phyloP scores from a whole-genome alignment of 768 basidiomycete species.

The Hygrocybe punicea region DNA sequence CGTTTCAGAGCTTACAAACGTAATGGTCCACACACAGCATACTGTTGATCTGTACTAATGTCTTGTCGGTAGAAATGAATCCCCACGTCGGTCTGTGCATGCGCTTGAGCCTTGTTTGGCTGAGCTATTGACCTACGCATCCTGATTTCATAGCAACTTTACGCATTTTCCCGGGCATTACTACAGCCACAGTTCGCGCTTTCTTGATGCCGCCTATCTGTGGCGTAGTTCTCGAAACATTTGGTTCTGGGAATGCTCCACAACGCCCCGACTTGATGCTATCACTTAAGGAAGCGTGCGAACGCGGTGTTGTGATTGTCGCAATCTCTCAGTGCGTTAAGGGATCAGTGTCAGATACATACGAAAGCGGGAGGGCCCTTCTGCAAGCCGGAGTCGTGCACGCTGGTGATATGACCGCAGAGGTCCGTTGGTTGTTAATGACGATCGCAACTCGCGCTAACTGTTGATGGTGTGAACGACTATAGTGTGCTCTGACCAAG shows the following conservation, averaged over 20 bases:
- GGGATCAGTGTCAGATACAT: conserved; percentile 81
- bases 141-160: conserved; percentile 55
- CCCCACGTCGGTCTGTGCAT: conserved; percentile 68
- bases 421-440: conserved; percentile 39
- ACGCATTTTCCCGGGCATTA: conserved; percentile 86
- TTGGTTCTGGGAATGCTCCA: conserved; percentile 91
- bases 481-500: conserved; percentile 84
- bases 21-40: conserved; percentile 22
- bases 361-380: conserved; percentile 73
- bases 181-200: conserved; percentile 64
- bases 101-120: neutral
- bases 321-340: conserved; percentile 89
- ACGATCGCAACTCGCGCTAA: neutral
- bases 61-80: conserved; percentile 56
- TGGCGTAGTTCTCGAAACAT: conserved; percentile 87
- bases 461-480: neutral
- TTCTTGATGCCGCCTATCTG: conserved; percentile 72
- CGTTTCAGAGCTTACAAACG: conserved; percentile 82
- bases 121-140: conserved; percentile 8
- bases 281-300: conserved; percentile 77
- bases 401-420: conserved; percentile 94
- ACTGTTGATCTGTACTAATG: neutral
- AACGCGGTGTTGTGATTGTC: conserved; percentile 81
- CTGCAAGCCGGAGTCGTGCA: conserved; percentile 73
- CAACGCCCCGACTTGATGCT: conserved; percentile 70